Percentiles rank a stretch among this genome's conserved stretches.
Evolutionary conservation across 2,329 filamentous ascomycete species (phyloP).

Genomic region (Clonostachys solani): DNA sequence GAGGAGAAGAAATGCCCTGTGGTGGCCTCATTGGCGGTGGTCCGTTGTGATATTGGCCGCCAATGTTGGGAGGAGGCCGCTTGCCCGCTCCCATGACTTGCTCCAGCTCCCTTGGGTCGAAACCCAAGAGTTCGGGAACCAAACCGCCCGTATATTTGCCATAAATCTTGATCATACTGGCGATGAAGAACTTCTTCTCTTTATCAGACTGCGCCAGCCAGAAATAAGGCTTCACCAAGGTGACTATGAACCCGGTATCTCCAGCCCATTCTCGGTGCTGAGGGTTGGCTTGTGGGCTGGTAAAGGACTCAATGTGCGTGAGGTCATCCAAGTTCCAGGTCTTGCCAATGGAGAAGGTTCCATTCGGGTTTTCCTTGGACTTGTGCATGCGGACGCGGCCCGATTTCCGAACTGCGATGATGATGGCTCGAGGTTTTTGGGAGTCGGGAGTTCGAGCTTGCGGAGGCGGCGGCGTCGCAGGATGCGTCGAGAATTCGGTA

Average conservation of each 20-base stretch:
- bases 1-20: background rate
- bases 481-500: slow-evolving; percentile 78
- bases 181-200: slow-evolving; percentile 98
- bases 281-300: slow-evolving; percentile 51
- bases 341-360: slow-evolving; percentile 95
- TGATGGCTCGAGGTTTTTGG: slow-evolving; percentile 88
- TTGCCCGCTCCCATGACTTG: slow-evolving; percentile 61
- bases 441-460: slow-evolving; percentile 63
- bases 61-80: slow-evolving; percentile 9
- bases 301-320: slow-evolving; percentile 77
- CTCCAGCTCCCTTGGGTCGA: slow-evolving; percentile 75
- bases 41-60: slow-evolving; percentile 2
- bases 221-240: slow-evolving; percentile 90
- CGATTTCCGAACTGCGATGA: slow-evolving; percentile 88
- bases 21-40: slow-evolving; percentile 18
- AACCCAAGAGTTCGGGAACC: slow-evolving; percentile 74
- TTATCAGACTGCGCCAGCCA: slow-evolving; percentile 92
- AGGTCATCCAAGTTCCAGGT: slow-evolving; percentile 97
- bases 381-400: slow-evolving; percentile 95
- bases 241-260: slow-evolving; percentile 80
- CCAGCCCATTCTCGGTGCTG: slow-evolving; percentile 73
- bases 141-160: slow-evolving; percentile 92
- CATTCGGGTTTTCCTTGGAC: slow-evolving; percentile 90
- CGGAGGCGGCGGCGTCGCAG: slow-evolving; percentile 79
- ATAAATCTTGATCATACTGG: slow-evolving; percentile 92